Evolutionary conservation across 2,329 filamentous ascomycete species (phyloP), one percentile per base, ranked within the genome.

Genomic region (Lasiodiplodia gonubiensis): DNA sequence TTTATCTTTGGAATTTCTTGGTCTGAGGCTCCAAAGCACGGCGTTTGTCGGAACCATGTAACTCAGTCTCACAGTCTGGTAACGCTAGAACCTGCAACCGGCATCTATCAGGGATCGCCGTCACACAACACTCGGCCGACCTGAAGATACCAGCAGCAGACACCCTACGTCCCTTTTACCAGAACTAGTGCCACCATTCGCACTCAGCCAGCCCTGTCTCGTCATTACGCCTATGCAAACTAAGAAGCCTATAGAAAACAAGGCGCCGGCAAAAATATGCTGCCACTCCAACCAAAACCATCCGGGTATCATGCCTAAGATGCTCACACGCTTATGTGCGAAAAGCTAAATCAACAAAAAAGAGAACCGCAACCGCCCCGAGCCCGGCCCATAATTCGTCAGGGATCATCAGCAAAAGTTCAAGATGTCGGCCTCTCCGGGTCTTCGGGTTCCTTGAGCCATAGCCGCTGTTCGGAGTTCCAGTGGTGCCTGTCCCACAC

Each of bases 391-490:
- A 30, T 25, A 6, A 18, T 12, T 59, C 64, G 12, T 39, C 10
- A 21, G 8, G 6, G 27, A 25, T 60, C 57, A 37, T 48, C 25
- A 25, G 16, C 57, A 18, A 33, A 33, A 48, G 12, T 27, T 67
- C 33, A 67, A 5, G 54, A 60, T 16, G 55, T 67, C 6, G 54
- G 33, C 48, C 35, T 52, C 10, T 63, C 27, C n/a, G 59, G 59
- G 30, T 53, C 65, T 46, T 61, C 52, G 7, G 55, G 21, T 35
- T 57, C 69, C 65, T 83, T 86, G 46, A 88, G 75, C 89, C 89
- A 91, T 71, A 87, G 83, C 73, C 87, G 88, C 53, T 81, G 76
- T 27, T 85, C 81, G 3, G 85, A 79, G 53, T 86, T 78, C 88
- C 89, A 91, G 39, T 76, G 78, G 74, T 91, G 89, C 25, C 89